Evolutionary conservation across 306 rosid species (phyloP).

Genomic region (Vicia sativa): DNA sequence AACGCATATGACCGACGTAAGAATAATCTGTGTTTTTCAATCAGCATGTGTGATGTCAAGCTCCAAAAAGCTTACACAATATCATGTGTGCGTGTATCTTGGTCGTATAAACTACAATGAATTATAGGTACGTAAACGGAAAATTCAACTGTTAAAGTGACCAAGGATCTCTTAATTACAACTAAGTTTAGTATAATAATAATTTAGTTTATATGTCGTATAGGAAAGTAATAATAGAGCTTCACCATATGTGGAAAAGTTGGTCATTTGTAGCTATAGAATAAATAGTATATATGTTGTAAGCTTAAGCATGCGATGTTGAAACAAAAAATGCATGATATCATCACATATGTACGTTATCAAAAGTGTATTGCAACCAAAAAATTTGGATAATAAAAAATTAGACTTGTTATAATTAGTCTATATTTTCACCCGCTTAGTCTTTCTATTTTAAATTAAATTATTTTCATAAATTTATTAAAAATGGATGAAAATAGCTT

Average conservation of each 20-base stretch:
- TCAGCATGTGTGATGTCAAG: constrained; percentile 42
- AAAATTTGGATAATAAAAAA: background rate
- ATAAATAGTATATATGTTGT: constrained; percentile 5
- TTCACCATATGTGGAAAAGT: constrained; percentile 8
- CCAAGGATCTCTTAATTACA: constrained; percentile 35
- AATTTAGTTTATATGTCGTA: constrained; percentile 8
- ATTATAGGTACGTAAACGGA: constrained; percentile 17
- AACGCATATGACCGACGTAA: constrained; percentile 3
- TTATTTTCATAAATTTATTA: too few species aligned
- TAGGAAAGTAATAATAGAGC: constrained; percentile 30
- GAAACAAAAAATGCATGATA: background rate
- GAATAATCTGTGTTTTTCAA: constrained; percentile 45
- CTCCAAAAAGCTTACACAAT: constrained; percentile 14
- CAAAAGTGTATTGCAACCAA: background rate
- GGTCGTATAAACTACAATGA: constrained; percentile 19
- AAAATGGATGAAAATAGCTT: too few species aligned
- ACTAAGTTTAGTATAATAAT: constrained; percentile 28
- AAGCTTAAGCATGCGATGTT: constrained; percentile 14
- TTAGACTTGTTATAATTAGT: background rate
- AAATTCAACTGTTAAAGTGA: constrained; percentile 35
- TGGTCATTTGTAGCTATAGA: constrained; percentile 19
- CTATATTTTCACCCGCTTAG: too few species aligned
- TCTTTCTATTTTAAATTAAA: too few species aligned
- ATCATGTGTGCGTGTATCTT: constrained; percentile 10
- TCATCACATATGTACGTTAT: constrained; percentile 1